Conservation (phyloP, 2,329 filamentous ascomycete genomes). For the Talaromyces sp. region DNA sequence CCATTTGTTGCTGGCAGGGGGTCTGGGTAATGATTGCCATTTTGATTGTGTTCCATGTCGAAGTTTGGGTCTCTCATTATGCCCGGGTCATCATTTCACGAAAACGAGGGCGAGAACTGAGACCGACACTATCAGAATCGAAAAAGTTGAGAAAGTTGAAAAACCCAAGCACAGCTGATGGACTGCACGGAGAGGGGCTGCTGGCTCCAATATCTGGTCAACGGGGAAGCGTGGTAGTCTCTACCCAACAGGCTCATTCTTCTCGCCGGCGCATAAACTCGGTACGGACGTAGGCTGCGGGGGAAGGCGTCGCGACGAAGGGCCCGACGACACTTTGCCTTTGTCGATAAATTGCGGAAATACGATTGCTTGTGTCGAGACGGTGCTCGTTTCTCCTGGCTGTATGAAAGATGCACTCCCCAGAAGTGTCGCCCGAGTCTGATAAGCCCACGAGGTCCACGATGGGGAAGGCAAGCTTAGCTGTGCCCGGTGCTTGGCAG, state of each 20-base stretch:
- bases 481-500: neutral
- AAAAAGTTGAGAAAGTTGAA: neutral
- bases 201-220: neutral
- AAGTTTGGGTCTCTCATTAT: constrained; percentile 33
- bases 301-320: neutral
- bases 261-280: neutral
- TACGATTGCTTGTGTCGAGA: neutral
- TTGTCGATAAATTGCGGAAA: neutral
- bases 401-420: neutral
- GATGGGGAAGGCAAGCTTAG: neutral
- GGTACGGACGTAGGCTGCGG: neutral
- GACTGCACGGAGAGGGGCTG: neutral
- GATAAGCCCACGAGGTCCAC: neutral
- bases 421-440: neutral
- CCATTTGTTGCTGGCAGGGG: constrained; percentile 23
- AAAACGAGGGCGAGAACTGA: neutral
- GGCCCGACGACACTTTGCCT: neutral
- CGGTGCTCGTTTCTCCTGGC: neutral
- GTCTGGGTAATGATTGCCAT: constrained; percentile 16
- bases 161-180: neutral
- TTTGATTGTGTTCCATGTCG: constrained; percentile 27
- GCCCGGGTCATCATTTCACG: constrained; percentile 23
- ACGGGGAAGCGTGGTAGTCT: neutral
- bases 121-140: too few species aligned
- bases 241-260: neutral